Evolutionary conservation across 441 rosid species (phyloP).

Genomic region (Metrosideros polymorpha): DNA sequence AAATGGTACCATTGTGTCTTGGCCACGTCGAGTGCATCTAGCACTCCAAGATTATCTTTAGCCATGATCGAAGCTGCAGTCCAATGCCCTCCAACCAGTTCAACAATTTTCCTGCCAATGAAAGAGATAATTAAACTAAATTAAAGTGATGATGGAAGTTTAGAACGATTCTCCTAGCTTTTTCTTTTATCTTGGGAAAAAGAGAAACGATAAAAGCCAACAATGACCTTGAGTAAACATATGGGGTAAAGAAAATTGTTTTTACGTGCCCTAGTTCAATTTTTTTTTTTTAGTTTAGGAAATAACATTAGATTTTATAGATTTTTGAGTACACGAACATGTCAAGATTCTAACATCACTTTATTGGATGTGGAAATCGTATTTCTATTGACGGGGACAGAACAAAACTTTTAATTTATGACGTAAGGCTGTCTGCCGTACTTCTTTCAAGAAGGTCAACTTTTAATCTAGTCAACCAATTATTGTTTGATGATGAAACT

Average conservation of each 20-base stretch:
- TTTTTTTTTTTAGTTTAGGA: not conserved
- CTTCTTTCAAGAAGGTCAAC: not conserved
- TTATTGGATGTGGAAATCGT: not conserved
- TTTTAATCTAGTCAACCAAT: not conserved
- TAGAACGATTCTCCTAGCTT: not conserved
- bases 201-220: not conserved
- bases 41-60: slow-evolving; percentile 28
- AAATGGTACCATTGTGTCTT: slow-evolving; percentile 58
- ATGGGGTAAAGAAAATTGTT: not conserved
- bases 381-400: not conserved
- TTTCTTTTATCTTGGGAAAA: not conserved
- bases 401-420: not conserved
- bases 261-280: not conserved
- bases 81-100: not conserved
- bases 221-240: not conserved
- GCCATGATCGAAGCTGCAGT: slow-evolving; percentile 14
- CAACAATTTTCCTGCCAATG: not conserved
- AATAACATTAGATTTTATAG: not conserved
- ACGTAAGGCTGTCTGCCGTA: not conserved
- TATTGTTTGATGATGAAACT: not conserved
- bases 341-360: not conserved
- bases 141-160: not conserved
- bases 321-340: not conserved
- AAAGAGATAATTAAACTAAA: not conserved
- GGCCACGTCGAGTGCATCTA: slow-evolving; percentile 49